Evolutionary conservation across 2,329 filamentous ascomycete genomes (phyloP).

Genomic region (Neonectria ditissima): DNA sequence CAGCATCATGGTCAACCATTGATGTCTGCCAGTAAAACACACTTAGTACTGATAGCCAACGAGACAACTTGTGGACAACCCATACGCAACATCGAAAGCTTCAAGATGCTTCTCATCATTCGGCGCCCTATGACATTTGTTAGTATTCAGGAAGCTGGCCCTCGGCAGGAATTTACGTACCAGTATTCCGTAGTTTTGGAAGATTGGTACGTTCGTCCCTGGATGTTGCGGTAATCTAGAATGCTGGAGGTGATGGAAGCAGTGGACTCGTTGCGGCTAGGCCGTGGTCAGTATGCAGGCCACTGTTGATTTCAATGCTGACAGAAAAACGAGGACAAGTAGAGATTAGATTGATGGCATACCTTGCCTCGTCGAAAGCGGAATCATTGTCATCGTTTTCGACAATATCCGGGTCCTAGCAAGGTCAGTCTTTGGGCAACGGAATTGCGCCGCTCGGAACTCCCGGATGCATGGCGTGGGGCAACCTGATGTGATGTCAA

Average conservation of each 20-base stretch:
- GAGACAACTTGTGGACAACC: background rate
- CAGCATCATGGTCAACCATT: conserved; percentile 36
- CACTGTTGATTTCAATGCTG: background rate
- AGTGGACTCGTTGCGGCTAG: background rate
- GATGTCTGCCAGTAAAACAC: conserved; percentile 14
- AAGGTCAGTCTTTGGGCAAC: background rate
- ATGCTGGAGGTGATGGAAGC: conserved; percentile 1
- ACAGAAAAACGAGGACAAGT: background rate
- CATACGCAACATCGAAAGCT: conserved; percentile 32
- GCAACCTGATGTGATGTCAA: background rate
- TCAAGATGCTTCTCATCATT: conserved; percentile 34
- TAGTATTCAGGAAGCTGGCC: background rate
- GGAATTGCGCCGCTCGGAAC: background rate
- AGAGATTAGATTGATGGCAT: background rate
- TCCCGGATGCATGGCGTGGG: too few relatives aligned
- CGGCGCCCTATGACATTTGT: conserved; percentile 16
- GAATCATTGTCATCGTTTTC: conserved; percentile 2
- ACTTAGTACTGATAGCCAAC: background rate
- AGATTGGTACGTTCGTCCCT: conserved; percentile 8
- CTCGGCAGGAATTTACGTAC: background rate
- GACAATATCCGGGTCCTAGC: background rate
- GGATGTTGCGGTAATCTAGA: background rate
- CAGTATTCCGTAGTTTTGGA: conserved; percentile 15
- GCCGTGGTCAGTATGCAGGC: background rate
- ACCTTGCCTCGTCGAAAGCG: background rate